Conservation (phyloP, 2,329 filamentous ascomycete genomes). For the Cercospora berteroae region DNA sequence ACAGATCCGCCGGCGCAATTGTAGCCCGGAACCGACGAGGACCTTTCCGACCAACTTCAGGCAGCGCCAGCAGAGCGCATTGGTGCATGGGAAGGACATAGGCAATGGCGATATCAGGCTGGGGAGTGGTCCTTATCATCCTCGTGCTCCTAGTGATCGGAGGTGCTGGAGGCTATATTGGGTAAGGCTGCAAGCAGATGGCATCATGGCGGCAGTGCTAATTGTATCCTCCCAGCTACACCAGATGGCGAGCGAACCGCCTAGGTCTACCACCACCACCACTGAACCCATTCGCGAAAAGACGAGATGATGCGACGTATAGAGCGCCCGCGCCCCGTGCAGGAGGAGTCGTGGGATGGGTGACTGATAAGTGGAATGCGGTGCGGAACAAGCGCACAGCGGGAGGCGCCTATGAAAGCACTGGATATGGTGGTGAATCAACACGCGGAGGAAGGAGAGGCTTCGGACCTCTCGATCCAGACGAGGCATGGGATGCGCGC, state of each 20-base stretch:
- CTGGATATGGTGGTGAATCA: constrained; percentile 32
- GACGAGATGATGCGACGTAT: constrained; percentile 32
- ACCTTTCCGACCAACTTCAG: neutral
- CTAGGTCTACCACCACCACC: constrained; percentile 69
- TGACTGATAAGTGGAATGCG: constrained; percentile 63
- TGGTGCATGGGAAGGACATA: constrained; percentile 10
- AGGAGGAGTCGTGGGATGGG: constrained; percentile 68
- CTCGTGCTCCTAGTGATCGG: constrained; percentile 61
- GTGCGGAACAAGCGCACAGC: constrained; percentile 66
- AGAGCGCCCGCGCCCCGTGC: constrained; percentile 56
- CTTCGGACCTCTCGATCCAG: constrained; percentile 71
- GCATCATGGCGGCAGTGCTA: neutral
- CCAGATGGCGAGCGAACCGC: constrained; percentile 68
- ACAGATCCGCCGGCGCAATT: neutral
- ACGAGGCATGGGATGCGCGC: constrained; percentile 81
- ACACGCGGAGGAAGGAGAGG: constrained; percentile 44
- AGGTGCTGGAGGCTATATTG: constrained; percentile 63
- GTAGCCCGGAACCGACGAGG: neutral
- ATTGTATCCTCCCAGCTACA: constrained; percentile 48
- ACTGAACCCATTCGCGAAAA: constrained; percentile 64
- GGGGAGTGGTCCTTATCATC: constrained; percentile 70
- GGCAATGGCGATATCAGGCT: constrained; percentile 32
- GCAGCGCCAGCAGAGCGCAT: constrained; percentile 4
- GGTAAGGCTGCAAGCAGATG: constrained; percentile 34
- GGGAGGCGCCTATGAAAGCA: constrained; percentile 49